These are phyloP conservation scores for Achlya hypogyna DNA, from an alignment of 352 stramenopile genomes.

Conservation along the genomic window DNA sequence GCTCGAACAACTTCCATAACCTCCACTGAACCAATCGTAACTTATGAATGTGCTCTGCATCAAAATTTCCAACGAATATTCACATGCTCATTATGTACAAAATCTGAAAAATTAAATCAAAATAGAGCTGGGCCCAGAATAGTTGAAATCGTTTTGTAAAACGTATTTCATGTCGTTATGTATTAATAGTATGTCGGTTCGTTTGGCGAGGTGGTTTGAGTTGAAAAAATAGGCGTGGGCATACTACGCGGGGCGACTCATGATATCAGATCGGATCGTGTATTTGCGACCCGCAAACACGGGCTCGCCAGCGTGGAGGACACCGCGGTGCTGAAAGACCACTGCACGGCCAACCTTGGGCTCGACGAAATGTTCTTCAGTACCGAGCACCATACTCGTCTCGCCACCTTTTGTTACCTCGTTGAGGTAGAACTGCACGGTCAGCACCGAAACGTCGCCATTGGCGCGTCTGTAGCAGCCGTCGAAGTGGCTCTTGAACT, in stretches of 20 bases:
- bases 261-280: conserved; percentile 9
- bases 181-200: no score
- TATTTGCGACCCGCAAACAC: background rate
- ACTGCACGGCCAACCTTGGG: background rate
- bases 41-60: no score
- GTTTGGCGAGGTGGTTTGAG: no score
- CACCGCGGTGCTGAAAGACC: background rate
- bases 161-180: background rate
- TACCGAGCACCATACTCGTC: background rate
- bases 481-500: conserved; percentile 9
- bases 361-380: background rate
- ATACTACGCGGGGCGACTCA: no score
- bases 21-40: no score
- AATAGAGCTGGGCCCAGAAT: no score
- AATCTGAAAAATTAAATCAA: no score
- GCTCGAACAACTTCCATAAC: no score
- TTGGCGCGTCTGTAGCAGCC: background rate
- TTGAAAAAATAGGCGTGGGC: no score
- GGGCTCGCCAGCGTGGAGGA: background rate
- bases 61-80: no score
- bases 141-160: background rate
- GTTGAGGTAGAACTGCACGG: conserved; percentile 4
- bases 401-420: background rate
- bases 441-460: background rate
- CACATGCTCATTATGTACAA: no score